Conservation (phyloP, 306 rosid species). For the Lupinus albus region DNA sequence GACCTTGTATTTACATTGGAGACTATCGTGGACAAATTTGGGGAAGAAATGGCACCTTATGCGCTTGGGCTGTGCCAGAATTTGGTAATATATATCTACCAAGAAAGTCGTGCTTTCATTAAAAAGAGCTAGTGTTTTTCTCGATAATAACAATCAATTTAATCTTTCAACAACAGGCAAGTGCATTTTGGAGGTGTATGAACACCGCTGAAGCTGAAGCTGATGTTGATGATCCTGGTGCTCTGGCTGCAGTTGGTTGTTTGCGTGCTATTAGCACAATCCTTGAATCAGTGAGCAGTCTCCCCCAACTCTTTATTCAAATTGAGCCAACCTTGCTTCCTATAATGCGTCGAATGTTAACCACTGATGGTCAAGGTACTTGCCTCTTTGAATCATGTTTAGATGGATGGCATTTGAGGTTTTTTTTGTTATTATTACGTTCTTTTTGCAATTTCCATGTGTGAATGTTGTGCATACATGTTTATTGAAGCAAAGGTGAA, state of each 20-base stretch:
- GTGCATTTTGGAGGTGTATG: constrained; percentile 97
- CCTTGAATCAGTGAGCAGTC: constrained; percentile 97
- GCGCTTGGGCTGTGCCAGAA: constrained; percentile 91
- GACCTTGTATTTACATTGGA: constrained; percentile 96
- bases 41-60: constrained; percentile 98
- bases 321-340: constrained; percentile 91
- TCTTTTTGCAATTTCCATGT: constrained; percentile 10
- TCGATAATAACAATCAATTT: not conserved
- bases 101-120: constrained; percentile 11
- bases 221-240: constrained; percentile 89
- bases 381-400: constrained; percentile 26
- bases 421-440: not conserved
- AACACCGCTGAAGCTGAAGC: constrained; percentile 89
- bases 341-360: constrained; percentile 86
- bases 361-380: constrained; percentile 93
- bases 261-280: constrained; percentile 93
- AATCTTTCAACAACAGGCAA: constrained; percentile 53
- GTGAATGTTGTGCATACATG: not conserved
- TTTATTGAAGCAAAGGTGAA: constrained; percentile 26
- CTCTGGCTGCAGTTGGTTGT: constrained; percentile 95
- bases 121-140: constrained; percentile 14
- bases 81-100: constrained; percentile 61
- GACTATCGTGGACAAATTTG: constrained; percentile 96
- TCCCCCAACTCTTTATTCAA: constrained; percentile 79
- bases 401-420: constrained; percentile 21